phyloP scores from a whole-genome alignment of 768 basidiomycete genomes.

The Lactifluus subvellereus region DNA sequence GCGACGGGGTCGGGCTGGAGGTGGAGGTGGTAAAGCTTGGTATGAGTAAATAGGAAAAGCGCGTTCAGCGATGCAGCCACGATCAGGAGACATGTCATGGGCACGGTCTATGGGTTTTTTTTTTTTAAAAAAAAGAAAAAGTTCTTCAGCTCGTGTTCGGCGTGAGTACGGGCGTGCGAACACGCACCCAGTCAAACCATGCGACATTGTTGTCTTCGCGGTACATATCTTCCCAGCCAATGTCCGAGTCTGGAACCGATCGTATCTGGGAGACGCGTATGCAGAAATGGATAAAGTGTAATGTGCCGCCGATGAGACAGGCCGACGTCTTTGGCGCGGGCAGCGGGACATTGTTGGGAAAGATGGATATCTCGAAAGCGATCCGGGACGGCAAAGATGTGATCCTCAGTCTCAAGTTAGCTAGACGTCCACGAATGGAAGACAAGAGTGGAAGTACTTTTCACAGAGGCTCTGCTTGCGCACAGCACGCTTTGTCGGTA shows the following conservation, averaged over 20 bases:
- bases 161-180: not conserved
- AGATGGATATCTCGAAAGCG: conserved; percentile 73
- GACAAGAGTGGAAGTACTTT: conserved; percentile 38
- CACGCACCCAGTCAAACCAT: conserved; percentile 76
- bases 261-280: conserved; percentile 55
- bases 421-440: not conserved
- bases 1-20: conserved; percentile 56
- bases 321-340: conserved; percentile 64
- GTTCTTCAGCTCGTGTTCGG: not conserved
- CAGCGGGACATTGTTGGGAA: conserved; percentile 75
- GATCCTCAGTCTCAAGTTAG: conserved; percentile 38
- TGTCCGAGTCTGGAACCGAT: conserved; percentile 55
- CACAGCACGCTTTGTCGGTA: conserved; percentile 49
- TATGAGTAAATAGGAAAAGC: conserved; percentile 65
- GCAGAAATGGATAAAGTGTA: conserved; percentile 66
- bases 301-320: conserved; percentile 52
- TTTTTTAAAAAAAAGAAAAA: not conserved
- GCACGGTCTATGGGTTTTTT: conserved; percentile 47
- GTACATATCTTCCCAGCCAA: conserved; percentile 77
- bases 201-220: conserved; percentile 54
- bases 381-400: conserved; percentile 62
- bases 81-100: conserved; percentile 53
- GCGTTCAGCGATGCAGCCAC: conserved; percentile 51
- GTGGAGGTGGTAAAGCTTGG: conserved; percentile 62
- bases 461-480: conserved; percentile 61